Evolutionary conservation across 805 yeast genomes (phyloP), one percentile per base, ranked within the genome.

Genomic region (Groenewaldozyma salmanticensis): DNA sequence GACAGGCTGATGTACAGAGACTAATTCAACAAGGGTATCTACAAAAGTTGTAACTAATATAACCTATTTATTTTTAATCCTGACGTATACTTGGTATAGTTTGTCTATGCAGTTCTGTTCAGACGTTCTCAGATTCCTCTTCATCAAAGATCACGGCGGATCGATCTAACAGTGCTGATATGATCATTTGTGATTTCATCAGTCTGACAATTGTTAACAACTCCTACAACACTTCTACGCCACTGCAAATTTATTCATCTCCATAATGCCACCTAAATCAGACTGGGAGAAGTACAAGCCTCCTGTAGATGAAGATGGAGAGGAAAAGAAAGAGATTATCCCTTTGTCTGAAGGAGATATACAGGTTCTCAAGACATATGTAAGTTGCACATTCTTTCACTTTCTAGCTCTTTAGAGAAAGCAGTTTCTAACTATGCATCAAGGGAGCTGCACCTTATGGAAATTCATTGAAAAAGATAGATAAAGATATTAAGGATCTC

Each of bases 261-360:
- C 20, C 35, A 58, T 40, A 50, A 88, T 88, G 96, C 88, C 96
- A 47, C 95, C 96, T 52, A 92, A 87, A 70, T 92, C 87, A 43
- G 95, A 92, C 63, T 92, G 99, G 99, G 99, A 94, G 60, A 92
- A 92, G 62, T 86, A 85, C 65, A 81, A 79, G 60, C 81, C 92
- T 39, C 94, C 95, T n/a, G 72, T 69, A 35, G 96, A 82, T 50
- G 79, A 64, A 27, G 70, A 67, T 16, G 73, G 67, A 15, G 69
- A 71, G 43, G 68, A 68, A 41, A 67, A 70, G 39, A 86, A 79
- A 44, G 79, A 85, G 51, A 79, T 83, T 52, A 77, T 74, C 32
- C 98, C 98, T 6, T 73, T 92, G 52, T 73, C 87, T 44, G 99
- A 92, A 60, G 96, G 94, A 36, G 99, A 92, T 62, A 94, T 94